These are phyloP conservation scores for Fusarium avenaceum DNA, from an alignment of 2,329 filamentous ascomycete genomes.

Conservation along the genomic window DNA sequence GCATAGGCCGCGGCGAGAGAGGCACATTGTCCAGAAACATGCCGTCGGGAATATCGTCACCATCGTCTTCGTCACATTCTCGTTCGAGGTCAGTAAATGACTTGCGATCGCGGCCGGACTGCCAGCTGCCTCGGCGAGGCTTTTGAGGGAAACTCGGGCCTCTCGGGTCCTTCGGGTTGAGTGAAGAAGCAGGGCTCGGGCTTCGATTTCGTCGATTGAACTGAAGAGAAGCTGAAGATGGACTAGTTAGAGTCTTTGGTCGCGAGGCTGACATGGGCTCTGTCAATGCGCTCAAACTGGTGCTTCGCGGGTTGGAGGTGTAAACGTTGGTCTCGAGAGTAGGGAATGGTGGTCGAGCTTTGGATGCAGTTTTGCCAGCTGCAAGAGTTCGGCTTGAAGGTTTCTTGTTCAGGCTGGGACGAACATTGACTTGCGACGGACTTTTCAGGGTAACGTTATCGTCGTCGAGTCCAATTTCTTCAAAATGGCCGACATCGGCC, in stretches of 20 bases:
- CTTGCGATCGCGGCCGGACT: conserved; percentile 74
- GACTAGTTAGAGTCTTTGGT: conserved; percentile 46
- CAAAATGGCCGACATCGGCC: conserved; percentile 85
- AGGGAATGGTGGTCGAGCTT: conserved; percentile 60
- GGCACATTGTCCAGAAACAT: conserved; percentile 85
- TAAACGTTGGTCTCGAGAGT: conserved; percentile 62
- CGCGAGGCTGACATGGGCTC: conserved; percentile 52
- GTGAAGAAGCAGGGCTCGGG: conserved; percentile 64
- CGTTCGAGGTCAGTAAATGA: conserved; percentile 78
- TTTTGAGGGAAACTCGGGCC: conserved; percentile 57
- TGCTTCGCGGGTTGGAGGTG: conserved; percentile 65
- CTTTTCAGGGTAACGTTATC: conserved; percentile 64
- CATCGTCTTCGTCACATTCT: conserved; percentile 82
- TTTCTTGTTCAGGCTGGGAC: conserved; percentile 51
- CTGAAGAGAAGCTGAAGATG: conserved; percentile 57
- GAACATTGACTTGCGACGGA: conserved; percentile 60
- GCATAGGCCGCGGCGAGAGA: conserved; percentile 77
- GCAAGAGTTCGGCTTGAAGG: conserved; percentile 51
- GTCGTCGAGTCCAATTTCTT: conserved; percentile 90
- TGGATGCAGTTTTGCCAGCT: conserved; percentile 49
- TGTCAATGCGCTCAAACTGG: conserved; percentile 58
- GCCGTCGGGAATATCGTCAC: conserved; percentile 83
- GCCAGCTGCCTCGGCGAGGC: conserved; percentile 77
- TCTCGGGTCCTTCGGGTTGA: conserved; percentile 61
- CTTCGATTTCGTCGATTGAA: conserved; percentile 59